Evolutionary conservation across 2,329 filamentous ascomycete genomes (phyloP), one percentile per base, ranked within the genome.

Genomic region (Fusarium sublunatum): DNA sequence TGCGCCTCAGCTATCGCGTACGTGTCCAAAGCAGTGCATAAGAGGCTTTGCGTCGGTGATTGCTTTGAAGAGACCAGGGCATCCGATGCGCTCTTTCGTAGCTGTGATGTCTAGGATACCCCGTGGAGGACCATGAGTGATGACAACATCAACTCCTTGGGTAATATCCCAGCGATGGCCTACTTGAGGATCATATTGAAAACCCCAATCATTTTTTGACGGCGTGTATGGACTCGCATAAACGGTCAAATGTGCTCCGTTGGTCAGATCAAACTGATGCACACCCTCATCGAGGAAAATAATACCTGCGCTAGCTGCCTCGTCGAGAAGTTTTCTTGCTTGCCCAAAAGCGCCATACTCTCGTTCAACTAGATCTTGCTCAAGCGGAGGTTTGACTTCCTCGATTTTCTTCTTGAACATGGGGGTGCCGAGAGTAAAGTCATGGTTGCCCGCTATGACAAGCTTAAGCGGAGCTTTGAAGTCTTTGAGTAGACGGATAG

Each of bases 371-470:
- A 54, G 4, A 1, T 39, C 36, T 5, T 13, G 9, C 7, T 62
- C 42, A 0, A 41, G 7, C 4, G 19, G 11, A 11, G 47, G 22
- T 0, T 4, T 5, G 9, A 49, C 38, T 25, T 67, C 61, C 0
- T 15, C 15, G 1, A 72, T 41, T 19, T 70, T 72, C 10, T 36
- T 52, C 48, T 73, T 62, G 38, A 81, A 84, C 0, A 68, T 68
- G 0, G 72, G 67, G 0, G 42, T 48, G 36, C 79, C 76, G 5
- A 79, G 66, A 0, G 73, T 79, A 40, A 82, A 81, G 51, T 85
- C 81, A 56, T 84, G 81, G 47, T 83, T 84, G 0, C 82, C 81
- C 1, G 81, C 74, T 36, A 85, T 82, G 13, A 80, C 73, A 2
- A 84, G 65, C 53, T 83, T 84, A 4, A 84, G 70, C 0, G 78